These are phyloP conservation scores for Rhodosorus marinus DNA, from an alignment of 23 red algal genomes.

Conservation along the genomic window DNA sequence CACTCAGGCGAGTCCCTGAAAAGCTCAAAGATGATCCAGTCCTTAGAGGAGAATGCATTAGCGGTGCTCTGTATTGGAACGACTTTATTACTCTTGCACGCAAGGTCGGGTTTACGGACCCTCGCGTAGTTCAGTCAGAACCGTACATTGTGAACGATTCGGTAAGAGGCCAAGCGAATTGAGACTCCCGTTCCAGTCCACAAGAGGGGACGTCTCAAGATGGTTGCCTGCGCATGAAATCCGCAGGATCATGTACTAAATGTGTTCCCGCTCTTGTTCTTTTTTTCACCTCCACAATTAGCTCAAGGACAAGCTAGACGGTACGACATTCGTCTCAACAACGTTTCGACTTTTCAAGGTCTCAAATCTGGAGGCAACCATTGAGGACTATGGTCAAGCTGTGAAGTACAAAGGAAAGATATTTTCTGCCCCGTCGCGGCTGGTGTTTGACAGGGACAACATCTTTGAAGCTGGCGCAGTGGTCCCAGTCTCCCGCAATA, in stretches of 20 bases:
- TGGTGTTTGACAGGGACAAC: no score
- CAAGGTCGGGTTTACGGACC: conserved; percentile 16
- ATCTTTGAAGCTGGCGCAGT: conserved; percentile 8
- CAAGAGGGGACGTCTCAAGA: no score
- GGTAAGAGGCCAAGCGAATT: no score
- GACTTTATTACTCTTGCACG: conserved; percentile 8
- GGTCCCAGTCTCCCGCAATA: conserved; percentile 47
- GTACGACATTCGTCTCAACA: conserved; percentile 47
- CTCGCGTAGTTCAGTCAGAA: not conserved
- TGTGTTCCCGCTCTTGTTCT: no score
- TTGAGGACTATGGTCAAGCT: conserved; percentile 70
- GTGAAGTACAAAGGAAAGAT: conserved; percentile 25
- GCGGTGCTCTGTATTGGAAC: conserved; percentile 24
- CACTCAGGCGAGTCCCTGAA: conserved; percentile 1
- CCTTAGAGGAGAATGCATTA: conserved; percentile 15
- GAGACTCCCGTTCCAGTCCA: no score
- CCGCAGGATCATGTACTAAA: no score
- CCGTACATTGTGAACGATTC: conserved; percentile 2
- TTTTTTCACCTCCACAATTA: no score
- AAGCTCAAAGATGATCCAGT: conserved; percentile 5
- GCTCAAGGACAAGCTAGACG: not conserved
- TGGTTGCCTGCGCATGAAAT: no score
- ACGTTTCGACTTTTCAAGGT: conserved; percentile 84
- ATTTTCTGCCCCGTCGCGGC: no score
- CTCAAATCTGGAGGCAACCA: conserved; percentile 8